A percentile compares a stretch with the other conserved stretches of the same genome.
These are phyloP conservation scores for Chytridium lagenaria DNA, from an alignment of 371 early-diverging fungal genomes.

Conservation along the genomic window DNA sequence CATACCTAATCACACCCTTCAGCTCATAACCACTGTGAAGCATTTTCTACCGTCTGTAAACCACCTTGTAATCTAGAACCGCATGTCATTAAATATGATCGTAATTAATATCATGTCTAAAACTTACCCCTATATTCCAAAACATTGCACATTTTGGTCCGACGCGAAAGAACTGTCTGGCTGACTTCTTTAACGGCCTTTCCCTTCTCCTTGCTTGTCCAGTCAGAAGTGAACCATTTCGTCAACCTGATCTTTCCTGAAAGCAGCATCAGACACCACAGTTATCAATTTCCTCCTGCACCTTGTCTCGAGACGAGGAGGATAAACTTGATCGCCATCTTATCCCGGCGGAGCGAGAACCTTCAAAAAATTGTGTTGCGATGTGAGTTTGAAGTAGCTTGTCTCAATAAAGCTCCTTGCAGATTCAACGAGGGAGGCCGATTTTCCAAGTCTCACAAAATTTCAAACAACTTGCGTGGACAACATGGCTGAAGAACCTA, in stretches of 20 bases:
- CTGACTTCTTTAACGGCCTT: conserved; percentile 95
- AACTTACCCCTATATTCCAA: conserved; percentile 89
- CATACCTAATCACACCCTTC: conserved; percentile 71
- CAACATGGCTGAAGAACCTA: conserved; percentile 40
- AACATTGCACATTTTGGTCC: conserved; percentile 97
- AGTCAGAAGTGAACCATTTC: conserved; percentile 94
- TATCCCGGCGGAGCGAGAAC: background rate
- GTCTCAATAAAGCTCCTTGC: too few species aligned
- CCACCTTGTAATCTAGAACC: conserved; percentile 90
- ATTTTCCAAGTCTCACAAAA: too few species aligned
- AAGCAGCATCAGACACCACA: background rate
- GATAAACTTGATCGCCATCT: conserved; percentile 56
- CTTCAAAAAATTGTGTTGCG: conserved; percentile 2
- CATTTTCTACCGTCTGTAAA: conserved; percentile 78
- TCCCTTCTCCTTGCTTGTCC: conserved; percentile 86
- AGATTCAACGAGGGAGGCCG: too few species aligned
- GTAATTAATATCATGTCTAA: too few species aligned
- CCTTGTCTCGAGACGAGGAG: conserved; percentile 59
- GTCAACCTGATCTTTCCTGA: conserved; percentile 92
- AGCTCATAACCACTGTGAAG: background rate
- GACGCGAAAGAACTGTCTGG: conserved; percentile 84
- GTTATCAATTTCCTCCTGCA: background rate
- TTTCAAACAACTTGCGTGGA: background rate
- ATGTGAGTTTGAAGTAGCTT: too few species aligned
- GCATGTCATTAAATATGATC: too few species aligned